Conservation (phyloP, 2,329 filamentous ascomycete genomes). For the Neonectria coccinea region DNA sequence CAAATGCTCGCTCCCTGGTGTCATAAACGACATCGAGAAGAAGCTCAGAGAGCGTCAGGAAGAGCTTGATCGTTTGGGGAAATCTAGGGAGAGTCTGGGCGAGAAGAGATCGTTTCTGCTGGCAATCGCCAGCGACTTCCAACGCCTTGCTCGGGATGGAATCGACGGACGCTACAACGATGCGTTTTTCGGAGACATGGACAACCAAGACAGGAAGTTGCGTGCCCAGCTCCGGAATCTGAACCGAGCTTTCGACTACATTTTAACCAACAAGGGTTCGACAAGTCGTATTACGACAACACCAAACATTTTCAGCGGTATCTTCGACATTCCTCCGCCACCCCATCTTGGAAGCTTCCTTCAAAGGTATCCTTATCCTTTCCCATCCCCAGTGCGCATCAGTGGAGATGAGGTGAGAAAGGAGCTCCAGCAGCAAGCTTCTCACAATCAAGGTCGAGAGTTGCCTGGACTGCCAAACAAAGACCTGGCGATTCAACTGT, state of each 20-base stretch:
- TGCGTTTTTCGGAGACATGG: conserved; percentile 52
- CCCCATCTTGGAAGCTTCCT: conserved; percentile 44
- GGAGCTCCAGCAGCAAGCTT: conserved; percentile 49
- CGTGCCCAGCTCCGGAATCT: conserved; percentile 48
- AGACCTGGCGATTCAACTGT: conserved; percentile 51
- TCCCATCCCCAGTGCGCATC: neutral
- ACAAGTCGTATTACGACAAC: conserved; percentile 29
- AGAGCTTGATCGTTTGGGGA: conserved; percentile 38
- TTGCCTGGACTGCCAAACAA: conserved; percentile 53
- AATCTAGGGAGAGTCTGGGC: conserved; percentile 28
- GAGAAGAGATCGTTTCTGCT: conserved; percentile 51
- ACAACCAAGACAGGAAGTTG: conserved; percentile 40
- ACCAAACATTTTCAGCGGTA: neutral
- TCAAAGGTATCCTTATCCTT: conserved; percentile 39
- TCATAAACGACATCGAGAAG: conserved; percentile 42
- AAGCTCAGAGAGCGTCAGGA: conserved; percentile 37
- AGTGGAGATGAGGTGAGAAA: neutral
- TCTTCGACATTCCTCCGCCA: neutral
- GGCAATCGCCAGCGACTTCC: conserved; percentile 52
- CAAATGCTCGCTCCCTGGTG: conserved; percentile 43
- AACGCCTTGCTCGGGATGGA: conserved; percentile 46
- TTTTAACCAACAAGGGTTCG: conserved; percentile 43
- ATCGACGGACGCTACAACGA: conserved; percentile 48
- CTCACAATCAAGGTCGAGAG: conserved; percentile 54
- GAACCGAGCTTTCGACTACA: conserved; percentile 47